Conservation (phyloP, 495 filamentous ascomycete genomes). For the Glonium stellatum region DNA sequence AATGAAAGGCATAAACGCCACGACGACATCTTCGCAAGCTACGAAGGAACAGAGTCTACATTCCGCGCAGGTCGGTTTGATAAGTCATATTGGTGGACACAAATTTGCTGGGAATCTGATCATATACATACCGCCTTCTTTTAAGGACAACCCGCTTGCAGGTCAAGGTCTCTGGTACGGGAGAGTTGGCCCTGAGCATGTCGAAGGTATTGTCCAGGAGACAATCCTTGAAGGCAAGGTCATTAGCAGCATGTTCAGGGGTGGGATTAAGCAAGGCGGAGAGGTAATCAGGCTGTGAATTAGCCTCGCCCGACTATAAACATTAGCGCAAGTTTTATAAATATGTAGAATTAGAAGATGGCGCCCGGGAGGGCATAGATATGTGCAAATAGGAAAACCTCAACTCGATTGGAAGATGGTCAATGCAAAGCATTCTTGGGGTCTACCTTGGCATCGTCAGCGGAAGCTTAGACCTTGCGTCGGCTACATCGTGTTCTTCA, state of each 20-base stretch:
- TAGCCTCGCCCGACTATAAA: too few species aligned
- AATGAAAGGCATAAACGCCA: constrained; percentile 32
- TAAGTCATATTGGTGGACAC: constrained; percentile 80
- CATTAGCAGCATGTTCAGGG: constrained; percentile 67
- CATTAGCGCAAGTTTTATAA: neutral
- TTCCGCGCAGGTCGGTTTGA: constrained; percentile 56
- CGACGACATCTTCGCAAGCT: neutral
- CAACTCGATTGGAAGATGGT: neutral
- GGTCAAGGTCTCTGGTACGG: constrained; percentile 94
- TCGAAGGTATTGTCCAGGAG: constrained; percentile 77
- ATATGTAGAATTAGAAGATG: neutral
- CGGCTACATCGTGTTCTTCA: neutral
- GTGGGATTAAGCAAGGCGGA: constrained; percentile 44
- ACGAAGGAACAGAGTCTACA: neutral
- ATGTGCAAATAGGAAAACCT: neutral
- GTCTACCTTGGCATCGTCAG: neutral
- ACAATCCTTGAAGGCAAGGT: constrained; percentile 69
- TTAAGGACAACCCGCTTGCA: constrained; percentile 51
- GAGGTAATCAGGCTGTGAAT: constrained; percentile 15
- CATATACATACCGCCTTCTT: constrained; percentile 66
- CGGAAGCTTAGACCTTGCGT: neutral
- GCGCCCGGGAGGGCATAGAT: neutral
- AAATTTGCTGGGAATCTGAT: constrained; percentile 94
- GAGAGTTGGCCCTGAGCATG: constrained; percentile 74
- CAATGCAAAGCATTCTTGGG: neutral